These are phyloP conservation scores for Coemansia sp. DNA, from an alignment of 192 early-diverging fungal genomes.

Conservation along the genomic window DNA sequence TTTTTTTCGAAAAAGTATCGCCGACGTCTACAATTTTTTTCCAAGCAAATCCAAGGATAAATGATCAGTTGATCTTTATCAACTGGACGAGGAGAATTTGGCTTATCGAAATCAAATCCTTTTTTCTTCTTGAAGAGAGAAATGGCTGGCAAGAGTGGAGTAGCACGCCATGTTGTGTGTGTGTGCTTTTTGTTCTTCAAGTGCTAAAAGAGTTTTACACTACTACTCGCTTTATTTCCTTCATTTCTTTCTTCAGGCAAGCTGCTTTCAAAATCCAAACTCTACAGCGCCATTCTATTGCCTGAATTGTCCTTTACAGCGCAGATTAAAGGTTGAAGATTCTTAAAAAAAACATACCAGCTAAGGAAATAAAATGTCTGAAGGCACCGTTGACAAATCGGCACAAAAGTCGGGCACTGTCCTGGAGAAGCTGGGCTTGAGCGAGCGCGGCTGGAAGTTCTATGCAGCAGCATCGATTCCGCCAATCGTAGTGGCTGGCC, in stretches of 20 bases:
- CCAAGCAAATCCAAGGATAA: neutral
- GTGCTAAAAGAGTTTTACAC: neutral
- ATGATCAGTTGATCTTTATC: neutral
- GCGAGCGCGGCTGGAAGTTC: constrained; percentile 62
- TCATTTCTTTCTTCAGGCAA: neutral
- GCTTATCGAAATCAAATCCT: neutral
- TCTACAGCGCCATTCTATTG: neutral
- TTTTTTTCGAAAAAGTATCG: constrained; percentile 8
- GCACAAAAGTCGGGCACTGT: constrained; percentile 36
- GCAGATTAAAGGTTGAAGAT: neutral
- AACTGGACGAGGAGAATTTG: neutral
- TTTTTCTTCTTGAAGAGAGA: neutral
- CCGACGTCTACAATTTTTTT: constrained; percentile 7
- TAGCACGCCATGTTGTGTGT: neutral
- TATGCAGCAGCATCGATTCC: constrained; percentile 62
- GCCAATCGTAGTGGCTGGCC: constrained; percentile 58
- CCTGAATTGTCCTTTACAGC: neutral
- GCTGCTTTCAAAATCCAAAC: neutral
- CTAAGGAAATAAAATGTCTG: constrained; percentile 19
- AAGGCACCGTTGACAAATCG: constrained; percentile 24
- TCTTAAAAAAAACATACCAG: neutral
- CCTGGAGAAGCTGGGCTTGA: constrained; percentile 47
- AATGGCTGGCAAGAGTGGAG: neutral
- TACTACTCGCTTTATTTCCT: neutral
- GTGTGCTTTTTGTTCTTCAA: too few relatives aligned